Evolutionary conservation across 2,329 filamentous ascomycete species (phyloP).

Genomic region (Trichoderma lentiforme): DNA sequence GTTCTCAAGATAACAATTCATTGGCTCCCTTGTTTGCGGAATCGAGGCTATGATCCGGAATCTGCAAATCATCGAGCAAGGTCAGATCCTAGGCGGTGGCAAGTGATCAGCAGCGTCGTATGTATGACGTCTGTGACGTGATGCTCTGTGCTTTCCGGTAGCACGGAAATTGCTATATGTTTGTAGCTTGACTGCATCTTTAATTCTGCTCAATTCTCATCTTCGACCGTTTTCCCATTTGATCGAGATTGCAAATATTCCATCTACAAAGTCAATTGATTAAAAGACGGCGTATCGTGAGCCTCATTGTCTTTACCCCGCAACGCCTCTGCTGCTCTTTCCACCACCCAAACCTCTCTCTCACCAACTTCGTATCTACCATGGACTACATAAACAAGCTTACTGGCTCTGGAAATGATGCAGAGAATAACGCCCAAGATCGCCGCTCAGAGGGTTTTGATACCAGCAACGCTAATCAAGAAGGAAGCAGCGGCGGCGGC

Average conservation of each 20-base stretch:
- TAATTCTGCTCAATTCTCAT: background rate
- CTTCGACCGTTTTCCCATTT: background rate
- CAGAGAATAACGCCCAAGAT: background rate
- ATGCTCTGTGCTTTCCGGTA: background rate
- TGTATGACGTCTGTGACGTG: conserved; percentile 10
- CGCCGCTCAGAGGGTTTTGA: background rate
- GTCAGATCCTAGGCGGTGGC: background rate
- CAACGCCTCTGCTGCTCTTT: background rate
- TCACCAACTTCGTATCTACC: background rate
- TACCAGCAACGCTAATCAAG: conserved; percentile 60
- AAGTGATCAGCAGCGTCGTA: background rate
- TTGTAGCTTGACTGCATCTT: background rate
- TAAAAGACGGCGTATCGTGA: background rate
- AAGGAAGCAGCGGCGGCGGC: conserved; percentile 50
- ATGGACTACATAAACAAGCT: conserved; percentile 21
- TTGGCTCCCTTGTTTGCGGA: background rate
- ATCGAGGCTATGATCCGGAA: background rate
- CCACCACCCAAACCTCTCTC: background rate
- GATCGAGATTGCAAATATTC: background rate
- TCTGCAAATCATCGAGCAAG: background rate
- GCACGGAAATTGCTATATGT: background rate
- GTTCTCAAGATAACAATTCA: background rate
- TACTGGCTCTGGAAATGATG: background rate
- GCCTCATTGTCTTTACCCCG: background rate
- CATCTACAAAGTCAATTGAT: background rate